Conservation (phyloP, 495 filamentous ascomycete genomes). For the Penicillium antarcticum region DNA sequence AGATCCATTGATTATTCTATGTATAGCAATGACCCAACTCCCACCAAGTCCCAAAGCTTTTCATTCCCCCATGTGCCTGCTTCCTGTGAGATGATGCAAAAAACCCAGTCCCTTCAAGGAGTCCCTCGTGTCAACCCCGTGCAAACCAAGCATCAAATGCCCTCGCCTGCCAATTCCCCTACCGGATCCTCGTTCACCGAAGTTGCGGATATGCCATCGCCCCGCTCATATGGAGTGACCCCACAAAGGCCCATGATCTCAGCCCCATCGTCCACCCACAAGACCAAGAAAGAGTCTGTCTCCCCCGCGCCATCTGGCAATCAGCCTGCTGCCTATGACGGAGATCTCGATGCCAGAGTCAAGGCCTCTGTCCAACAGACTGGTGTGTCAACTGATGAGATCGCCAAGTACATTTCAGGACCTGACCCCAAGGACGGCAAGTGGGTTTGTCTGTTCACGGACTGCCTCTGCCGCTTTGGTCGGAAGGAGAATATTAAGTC, state of each 20-base stretch:
- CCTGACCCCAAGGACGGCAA: slow-evolving; percentile 69
- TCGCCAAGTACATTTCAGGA: slow-evolving; percentile 77
- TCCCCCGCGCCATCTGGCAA: slow-evolving; percentile 26
- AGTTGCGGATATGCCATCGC: slow-evolving; percentile 42
- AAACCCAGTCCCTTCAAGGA: slow-evolving; percentile 46
- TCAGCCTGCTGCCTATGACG: slow-evolving; percentile 38
- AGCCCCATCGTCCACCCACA: slow-evolving; percentile 22
- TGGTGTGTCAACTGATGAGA: slow-evolving; percentile 82
- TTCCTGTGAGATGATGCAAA: slow-evolving; percentile 46
- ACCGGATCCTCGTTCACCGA: slow-evolving; percentile 46
- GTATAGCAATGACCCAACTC: slow-evolving; percentile 30
- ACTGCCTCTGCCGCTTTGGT: slow-evolving; percentile 81
- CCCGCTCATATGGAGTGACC: slow-evolving; percentile 22
- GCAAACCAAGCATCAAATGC: slow-evolving; percentile 38
- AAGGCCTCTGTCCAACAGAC: slow-evolving; percentile 61
- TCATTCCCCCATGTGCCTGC: slow-evolving; percentile 34
- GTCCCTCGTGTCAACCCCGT: slow-evolving; percentile 32
- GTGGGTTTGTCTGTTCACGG: slow-evolving; percentile 80
- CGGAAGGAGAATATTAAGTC: slow-evolving; percentile 97
- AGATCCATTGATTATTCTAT: slow-evolving; percentile 37
- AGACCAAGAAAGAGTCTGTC: not conserved
- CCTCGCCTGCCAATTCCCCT: slow-evolving; percentile 51
- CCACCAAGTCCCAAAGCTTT: slow-evolving; percentile 34
- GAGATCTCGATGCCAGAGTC: slow-evolving; percentile 45
- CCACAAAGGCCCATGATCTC: slow-evolving; percentile 29